Conservation (phyloP, 2,329 filamentous ascomycete species). For the Lojkania enalia region DNA sequence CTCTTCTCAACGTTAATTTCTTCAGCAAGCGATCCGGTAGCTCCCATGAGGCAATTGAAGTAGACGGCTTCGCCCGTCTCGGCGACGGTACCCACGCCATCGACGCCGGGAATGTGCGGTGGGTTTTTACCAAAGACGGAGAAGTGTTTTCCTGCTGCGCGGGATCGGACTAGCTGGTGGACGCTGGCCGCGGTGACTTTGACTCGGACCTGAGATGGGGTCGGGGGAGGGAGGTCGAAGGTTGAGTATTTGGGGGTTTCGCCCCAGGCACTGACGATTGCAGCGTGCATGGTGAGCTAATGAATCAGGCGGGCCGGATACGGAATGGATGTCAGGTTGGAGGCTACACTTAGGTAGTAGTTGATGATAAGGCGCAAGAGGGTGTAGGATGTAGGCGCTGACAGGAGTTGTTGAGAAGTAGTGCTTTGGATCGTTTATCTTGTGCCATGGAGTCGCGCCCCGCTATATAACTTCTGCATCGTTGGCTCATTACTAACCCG, state of each 20-base stretch:
- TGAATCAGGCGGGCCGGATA: too few species aligned
- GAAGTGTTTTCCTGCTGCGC: conserved; percentile 61
- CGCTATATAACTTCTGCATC: too few species aligned
- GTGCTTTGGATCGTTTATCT: too few species aligned
- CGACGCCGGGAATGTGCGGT: conserved; percentile 58
- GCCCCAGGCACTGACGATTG: conserved; percentile 49
- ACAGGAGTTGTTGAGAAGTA: too few species aligned
- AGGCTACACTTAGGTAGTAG: too few species aligned
- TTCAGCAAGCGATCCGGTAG: conserved; percentile 52
- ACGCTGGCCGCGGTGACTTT: conserved; percentile 57
- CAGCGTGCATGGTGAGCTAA: conserved; percentile 47
- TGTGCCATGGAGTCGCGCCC: too few species aligned
- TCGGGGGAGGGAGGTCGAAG: conserved; percentile 43
- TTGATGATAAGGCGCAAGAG: too few species aligned
- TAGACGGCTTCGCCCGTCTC: conserved; percentile 56
- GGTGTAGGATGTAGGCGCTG: too few species aligned
- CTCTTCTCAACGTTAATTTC: conserved; percentile 53
- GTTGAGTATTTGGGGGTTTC: conserved; percentile 38
- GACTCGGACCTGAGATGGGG: conserved; percentile 51
- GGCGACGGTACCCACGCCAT: conserved; percentile 55
- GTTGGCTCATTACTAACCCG: too few species aligned
- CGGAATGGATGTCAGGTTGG: too few species aligned
- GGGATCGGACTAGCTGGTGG: conserved; percentile 58
- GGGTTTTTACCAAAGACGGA: conserved; percentile 51
- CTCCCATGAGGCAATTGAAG: conserved; percentile 47